Evolutionary conservation across 257 asterid genomes (phyloP).

Genomic region (Nicotiana paniculata): DNA sequence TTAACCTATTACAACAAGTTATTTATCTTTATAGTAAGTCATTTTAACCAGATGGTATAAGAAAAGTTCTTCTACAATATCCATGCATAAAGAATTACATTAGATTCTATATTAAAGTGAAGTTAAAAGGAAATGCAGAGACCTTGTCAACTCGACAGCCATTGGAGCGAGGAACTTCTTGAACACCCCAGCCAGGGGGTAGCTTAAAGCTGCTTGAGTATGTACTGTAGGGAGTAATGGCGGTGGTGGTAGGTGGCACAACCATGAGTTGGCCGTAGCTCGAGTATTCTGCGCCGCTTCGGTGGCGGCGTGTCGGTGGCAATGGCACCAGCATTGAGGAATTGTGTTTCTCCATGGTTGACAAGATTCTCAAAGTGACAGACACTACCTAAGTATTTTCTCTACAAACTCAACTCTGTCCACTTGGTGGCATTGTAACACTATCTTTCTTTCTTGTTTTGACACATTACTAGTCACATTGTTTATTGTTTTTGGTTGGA

Average conservation of each 20-base stretch:
- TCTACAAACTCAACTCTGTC: neutral
- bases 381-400: neutral
- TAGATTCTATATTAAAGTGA: neutral
- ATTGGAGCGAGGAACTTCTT: conserved; percentile 48
- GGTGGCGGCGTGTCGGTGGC: conserved; percentile 12
- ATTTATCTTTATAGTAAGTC: no score
- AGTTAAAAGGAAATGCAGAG: neutral
- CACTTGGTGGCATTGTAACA: neutral
- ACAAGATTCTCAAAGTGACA: neutral
- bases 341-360: conserved; percentile 12
- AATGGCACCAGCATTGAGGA: conserved; percentile 15
- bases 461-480: neutral
- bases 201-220: conserved; percentile 20
- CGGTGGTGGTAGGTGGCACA: conserved; percentile 6
- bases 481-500: no score
- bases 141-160: conserved; percentile 58
- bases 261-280: conserved; percentile 26
- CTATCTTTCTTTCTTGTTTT: neutral
- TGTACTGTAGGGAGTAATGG: neutral
- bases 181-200: conserved; percentile 59
- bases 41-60: neutral
- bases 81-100: neutral
- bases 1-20: no score
- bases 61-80: neutral
- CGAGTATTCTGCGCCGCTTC: conserved; percentile 12